Evolutionary conservation across 179 eudicot species (phyloP).

Genomic region (Carnegiea gigantea): DNA sequence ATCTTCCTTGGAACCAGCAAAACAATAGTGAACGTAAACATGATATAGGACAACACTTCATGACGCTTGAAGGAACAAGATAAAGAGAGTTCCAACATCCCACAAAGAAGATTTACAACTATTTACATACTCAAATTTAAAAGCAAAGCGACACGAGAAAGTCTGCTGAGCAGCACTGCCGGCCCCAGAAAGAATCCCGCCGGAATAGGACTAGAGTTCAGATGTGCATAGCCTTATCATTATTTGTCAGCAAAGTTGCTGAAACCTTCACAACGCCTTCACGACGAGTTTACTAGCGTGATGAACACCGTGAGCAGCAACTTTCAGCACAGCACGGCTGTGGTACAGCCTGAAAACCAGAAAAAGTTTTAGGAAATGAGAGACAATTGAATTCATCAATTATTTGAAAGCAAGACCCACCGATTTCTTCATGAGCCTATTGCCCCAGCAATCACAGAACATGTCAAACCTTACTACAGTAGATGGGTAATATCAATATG

Average conservation of each 20-base stretch:
- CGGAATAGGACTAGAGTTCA: not conserved
- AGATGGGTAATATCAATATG: not conserved
- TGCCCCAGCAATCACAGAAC: not conserved
- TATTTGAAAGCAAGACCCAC: conserved; percentile 4
- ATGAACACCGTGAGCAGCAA: conserved; percentile 78
- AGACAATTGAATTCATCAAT: not conserved
- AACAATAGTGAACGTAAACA: not conserved
- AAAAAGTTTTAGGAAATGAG: conserved; percentile 9
- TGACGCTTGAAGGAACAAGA: not conserved
- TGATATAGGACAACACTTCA: not conserved
- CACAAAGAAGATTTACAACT: conserved; percentile 25
- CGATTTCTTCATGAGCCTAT: not conserved
- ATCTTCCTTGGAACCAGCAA: too few relatives aligned
- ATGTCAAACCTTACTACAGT: not conserved
- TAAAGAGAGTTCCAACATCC: too few relatives aligned
- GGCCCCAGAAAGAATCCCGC: not conserved
- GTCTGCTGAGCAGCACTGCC: not conserved
- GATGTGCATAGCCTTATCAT: not conserved
- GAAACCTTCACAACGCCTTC: conserved; percentile 49
- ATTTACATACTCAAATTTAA: conserved; percentile 26
- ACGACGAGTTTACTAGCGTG: conserved; percentile 56
- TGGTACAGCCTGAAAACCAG: conserved; percentile 59
- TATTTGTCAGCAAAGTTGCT: not conserved
- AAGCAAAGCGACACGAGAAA: not conserved
- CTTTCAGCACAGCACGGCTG: conserved; percentile 55